These are phyloP conservation scores for Huntiella moniliformis DNA, from an alignment of 2,329 filamentous ascomycete species.

Conservation along the genomic window DNA sequence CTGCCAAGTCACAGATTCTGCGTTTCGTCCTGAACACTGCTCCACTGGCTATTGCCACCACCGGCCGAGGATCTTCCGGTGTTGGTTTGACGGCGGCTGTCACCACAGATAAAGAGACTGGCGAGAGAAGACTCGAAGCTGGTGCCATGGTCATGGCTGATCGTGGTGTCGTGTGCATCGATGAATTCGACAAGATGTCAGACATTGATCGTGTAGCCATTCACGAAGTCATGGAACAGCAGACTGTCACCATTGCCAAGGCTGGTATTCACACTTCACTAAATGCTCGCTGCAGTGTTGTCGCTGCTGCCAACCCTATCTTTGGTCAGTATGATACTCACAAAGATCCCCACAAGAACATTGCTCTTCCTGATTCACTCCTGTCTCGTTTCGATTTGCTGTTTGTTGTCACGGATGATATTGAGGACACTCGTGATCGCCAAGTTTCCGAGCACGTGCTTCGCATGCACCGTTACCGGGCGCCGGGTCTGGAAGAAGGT, in stretches of 20 bases:
- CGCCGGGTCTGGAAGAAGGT: constrained; percentile 82
- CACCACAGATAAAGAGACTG: constrained; percentile 94
- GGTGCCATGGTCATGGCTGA: constrained; percentile 98
- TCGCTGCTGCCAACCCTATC: constrained; percentile 91
- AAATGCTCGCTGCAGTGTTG: constrained; percentile 89
- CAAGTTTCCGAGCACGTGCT: constrained; percentile 91
- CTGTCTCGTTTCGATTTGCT: constrained; percentile 96
- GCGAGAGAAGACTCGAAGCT: constrained; percentile 81
- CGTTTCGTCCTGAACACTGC: constrained; percentile 96
- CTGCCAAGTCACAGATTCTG: constrained; percentile 92
- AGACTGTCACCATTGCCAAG: constrained; percentile 97
- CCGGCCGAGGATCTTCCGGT: constrained; percentile 86
- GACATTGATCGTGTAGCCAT: constrained; percentile 95
- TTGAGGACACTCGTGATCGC: constrained; percentile 80
- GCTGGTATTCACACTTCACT: constrained; percentile 94
- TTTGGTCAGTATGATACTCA: constrained; percentile 97
- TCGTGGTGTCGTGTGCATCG: constrained; percentile 92
- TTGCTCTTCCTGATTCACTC: constrained; percentile 86
- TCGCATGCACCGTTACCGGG: constrained; percentile 89
- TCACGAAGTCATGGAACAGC: constrained; percentile 99
- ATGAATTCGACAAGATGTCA: constrained; percentile 99
- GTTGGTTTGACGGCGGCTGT: constrained; percentile 95
- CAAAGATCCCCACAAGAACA: constrained; percentile 97
- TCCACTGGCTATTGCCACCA: constrained; percentile 88
- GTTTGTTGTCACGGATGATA: constrained; percentile 95